These are phyloP conservation scores for Nymphaea thermarum DNA, from an alignment of 164 flowering plant genomes.

Conservation along the genomic window DNA sequence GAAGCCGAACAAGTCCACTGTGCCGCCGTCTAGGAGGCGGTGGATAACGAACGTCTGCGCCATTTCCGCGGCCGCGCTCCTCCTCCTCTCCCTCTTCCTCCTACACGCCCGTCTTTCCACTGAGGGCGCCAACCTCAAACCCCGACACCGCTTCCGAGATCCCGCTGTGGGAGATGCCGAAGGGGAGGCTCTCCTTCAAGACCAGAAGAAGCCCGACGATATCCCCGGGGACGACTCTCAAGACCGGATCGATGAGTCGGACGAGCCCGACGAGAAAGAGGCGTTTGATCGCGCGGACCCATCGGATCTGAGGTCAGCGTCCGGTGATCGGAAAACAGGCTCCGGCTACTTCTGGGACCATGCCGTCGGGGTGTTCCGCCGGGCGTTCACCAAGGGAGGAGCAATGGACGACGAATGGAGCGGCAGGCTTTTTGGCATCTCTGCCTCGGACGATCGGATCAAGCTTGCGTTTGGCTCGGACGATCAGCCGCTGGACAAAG, in stretches of 20 bases:
- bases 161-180: background rate
- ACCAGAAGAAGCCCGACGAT: background rate
- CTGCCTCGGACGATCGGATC: slow-evolving; percentile 17
- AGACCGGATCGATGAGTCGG: slow-evolving; percentile 63
- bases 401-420: slow-evolving; percentile 32
- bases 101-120: slow-evolving; percentile 61
- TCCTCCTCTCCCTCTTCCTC: slow-evolving; percentile 73
- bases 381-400: slow-evolving; percentile 42
- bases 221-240: slow-evolving; percentile 22
- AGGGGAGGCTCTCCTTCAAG: slow-evolving; percentile 11
- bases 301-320: slow-evolving; percentile 9
- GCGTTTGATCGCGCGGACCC: slow-evolving; percentile 15
- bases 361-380: slow-evolving; percentile 35
- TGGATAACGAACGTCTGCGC: slow-evolving; percentile 47
- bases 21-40: slow-evolving; percentile 41
- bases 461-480: slow-evolving; percentile 60
- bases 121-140: background rate
- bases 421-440: slow-evolving; percentile 9
- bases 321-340: slow-evolving; percentile 3
- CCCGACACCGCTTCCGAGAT: background rate
- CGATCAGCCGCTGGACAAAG: slow-evolving; percentile 70
- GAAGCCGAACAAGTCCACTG: slow-evolving; percentile 25
- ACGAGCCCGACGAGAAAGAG: slow-evolving; percentile 30
- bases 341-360: slow-evolving; percentile 63
- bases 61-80: slow-evolving; percentile 59